Evolutionary conservation across 1,139 yeast species (phyloP).

Genomic region (Geotrichum candidum): DNA sequence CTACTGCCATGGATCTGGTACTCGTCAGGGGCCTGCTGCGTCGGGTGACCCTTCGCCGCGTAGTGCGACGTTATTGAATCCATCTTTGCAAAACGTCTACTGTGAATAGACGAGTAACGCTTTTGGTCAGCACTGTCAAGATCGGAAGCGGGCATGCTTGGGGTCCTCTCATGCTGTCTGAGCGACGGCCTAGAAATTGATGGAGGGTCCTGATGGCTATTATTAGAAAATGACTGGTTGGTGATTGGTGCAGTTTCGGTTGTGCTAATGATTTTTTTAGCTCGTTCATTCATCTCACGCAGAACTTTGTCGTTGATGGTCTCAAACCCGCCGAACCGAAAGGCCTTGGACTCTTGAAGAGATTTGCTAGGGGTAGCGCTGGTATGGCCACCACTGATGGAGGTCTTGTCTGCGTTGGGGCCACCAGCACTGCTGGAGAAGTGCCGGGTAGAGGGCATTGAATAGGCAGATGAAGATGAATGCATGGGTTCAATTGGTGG

Average conservation of each 20-base stretch:
- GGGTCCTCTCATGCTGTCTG: not conserved
- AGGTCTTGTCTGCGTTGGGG: not conserved
- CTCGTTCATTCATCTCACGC: conserved; percentile 35
- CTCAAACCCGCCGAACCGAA: conserved; percentile 28
- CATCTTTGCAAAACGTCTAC: conserved; percentile 29
- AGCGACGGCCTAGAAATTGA: not conserved
- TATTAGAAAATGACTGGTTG: not conserved
- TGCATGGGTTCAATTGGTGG: not conserved
- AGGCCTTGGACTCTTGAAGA: conserved; percentile 27
- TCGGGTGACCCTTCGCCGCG: conserved; percentile 18
- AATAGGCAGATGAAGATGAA: not conserved
- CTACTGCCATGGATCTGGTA: not conserved
- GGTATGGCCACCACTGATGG: not conserved
- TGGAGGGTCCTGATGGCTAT: not conserved
- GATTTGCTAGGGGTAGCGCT: not conserved
- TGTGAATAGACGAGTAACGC: conserved; percentile 29
- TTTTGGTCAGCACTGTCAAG: conserved; percentile 18
- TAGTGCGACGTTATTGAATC: conserved; percentile 29
- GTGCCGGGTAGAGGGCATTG: not conserved
- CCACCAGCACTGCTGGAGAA: not conserved
- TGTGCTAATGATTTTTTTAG: conserved; percentile 18
- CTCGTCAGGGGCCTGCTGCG: not conserved
- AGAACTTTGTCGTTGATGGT: conserved; percentile 34
- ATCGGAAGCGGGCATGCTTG: conserved; percentile 18
- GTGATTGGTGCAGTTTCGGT: not conserved